Base-by-base conservation (phyloP, 2,329 filamentous ascomycete species). In the Pleurostoma richardsiae region DNA sequence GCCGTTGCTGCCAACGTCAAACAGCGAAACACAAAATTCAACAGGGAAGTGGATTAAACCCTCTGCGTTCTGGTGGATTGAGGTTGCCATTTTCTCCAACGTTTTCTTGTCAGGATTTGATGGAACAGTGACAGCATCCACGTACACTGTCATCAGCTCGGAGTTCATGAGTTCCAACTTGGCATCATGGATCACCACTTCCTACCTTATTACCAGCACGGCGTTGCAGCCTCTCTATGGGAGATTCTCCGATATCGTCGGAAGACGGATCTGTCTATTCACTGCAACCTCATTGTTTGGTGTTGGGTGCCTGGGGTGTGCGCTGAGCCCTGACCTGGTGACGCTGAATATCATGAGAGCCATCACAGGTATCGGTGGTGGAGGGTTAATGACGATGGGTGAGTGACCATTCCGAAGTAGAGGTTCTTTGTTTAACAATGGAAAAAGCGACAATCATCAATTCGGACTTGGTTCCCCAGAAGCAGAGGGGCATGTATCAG, bases 181-280 rank as follows among this genome's bases (percentile, higher is more conserved):
- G 8, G 85, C 86, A 2, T 88, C 85, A 0, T 90, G 86, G 86
- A 68, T 89, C 27, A 86, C 84, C 1, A 90, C 85, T 0, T 80
- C 83, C 1, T 89, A 88, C 56, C 71, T 89, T 27, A 70, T 89
- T 48, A 88, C 85, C 0, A 83, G 78, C 5, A 88, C 85, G 1
- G 83, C 84, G 2, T 85, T 88, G 45, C 82, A 88, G 59, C 85
- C 85, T 1, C 71, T 90, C 1, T 87, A 86, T 55, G 85, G 85
- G 2, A 77, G 85, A 1, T 70, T 88, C 4, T 87, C 83, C 1
- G 85, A 90, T 57, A 82, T 85, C 5, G 77, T 88, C 47, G 85
- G 85, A 2, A 73, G 84, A 4, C 74, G 80, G 2, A 56, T 74
- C 4, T 78, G 80, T 49, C 86, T 86, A 62, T 77, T 88, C 47